These are phyloP conservation scores for Epithemia pelagica DNA, from an alignment of 108 stramenopile species.

Conservation along the genomic window DNA sequence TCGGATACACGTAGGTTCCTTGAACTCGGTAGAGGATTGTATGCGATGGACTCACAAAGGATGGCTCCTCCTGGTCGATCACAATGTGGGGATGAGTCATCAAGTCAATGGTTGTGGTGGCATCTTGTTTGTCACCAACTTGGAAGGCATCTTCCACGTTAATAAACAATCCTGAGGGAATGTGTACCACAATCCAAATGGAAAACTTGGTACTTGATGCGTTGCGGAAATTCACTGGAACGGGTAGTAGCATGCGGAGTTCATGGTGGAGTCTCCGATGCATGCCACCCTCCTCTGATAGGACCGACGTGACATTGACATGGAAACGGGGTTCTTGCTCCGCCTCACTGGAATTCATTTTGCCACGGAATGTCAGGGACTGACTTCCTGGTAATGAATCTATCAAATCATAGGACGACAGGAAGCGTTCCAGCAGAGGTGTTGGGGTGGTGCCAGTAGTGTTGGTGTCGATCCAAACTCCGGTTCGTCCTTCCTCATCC, in stretches of 20 bases:
- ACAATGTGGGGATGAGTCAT: neutral
- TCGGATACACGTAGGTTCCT: neutral
- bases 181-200: neutral
- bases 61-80: slow-evolving; percentile 7
- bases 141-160: slow-evolving; percentile 6
- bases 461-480: neutral
- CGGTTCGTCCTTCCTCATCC: neutral
- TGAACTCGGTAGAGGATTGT: neutral
- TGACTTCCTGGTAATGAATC: too few relatives aligned
- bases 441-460: too few relatives aligned
- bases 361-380: too few relatives aligned
- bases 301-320: neutral
- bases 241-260: too few relatives aligned
- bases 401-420: too few relatives aligned
- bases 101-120: neutral
- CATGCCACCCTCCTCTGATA: neutral
- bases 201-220: too few relatives aligned
- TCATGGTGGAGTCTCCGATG: neutral
- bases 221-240: too few relatives aligned
- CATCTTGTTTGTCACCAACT: neutral
- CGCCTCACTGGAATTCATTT: too few relatives aligned
- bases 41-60: slow-evolving; percentile 11
- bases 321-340: too few relatives aligned
- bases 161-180: slow-evolving; percentile 4
- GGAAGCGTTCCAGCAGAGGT: too few relatives aligned